A percentile compares a stretch with the other conserved stretches of the same genome.
phyloP scores from a whole-genome alignment of 2,329 filamentous ascomycete genomes.

The Ramularia endophylla region DNA sequence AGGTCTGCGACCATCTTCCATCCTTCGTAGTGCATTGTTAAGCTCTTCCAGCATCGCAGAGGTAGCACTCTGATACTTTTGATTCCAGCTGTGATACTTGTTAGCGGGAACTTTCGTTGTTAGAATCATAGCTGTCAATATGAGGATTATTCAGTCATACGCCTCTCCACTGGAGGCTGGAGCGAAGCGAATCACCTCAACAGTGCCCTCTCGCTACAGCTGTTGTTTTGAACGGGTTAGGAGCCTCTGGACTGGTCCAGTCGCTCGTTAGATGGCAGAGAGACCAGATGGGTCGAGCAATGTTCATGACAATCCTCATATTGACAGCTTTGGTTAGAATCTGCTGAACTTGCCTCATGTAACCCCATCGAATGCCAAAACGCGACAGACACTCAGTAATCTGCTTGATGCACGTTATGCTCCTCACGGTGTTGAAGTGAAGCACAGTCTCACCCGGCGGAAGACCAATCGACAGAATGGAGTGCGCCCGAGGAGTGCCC shows the following conservation, averaged over 20 bases:
- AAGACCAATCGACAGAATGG: constrained; percentile 27
- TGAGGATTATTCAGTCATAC: not conserved
- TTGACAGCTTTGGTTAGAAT: too few relatives aligned
- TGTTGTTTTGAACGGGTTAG: too few relatives aligned
- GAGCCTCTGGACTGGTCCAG: too few relatives aligned
- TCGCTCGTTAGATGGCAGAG: too few relatives aligned
- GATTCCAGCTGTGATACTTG: constrained; percentile 35
- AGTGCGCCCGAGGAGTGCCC: constrained; percentile 29
- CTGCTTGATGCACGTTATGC: constrained; percentile 43
- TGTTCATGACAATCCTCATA: too few relatives aligned
- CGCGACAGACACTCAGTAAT: constrained; percentile 41
- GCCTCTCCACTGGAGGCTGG: too few relatives aligned
- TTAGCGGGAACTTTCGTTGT: constrained; percentile 4
- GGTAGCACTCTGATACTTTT: constrained; percentile 43
- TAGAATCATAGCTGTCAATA: too few relatives aligned
- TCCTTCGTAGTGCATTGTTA: constrained; percentile 33
- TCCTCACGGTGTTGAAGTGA: constrained; percentile 33
- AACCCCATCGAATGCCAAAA: constrained; percentile 45
- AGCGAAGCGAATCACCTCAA: too few relatives aligned
- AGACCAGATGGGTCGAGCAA: too few relatives aligned
- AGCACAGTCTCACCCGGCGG: constrained; percentile 26
- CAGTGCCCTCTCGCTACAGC: too few relatives aligned
- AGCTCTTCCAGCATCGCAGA: constrained; percentile 37
- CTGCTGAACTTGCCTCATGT: constrained; percentile 32
- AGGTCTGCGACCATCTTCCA: constrained; percentile 23